Evolutionary conservation across 192 early-diverging fungal genomes (phyloP).

Genomic region (Entomortierella chlamydospora): DNA sequence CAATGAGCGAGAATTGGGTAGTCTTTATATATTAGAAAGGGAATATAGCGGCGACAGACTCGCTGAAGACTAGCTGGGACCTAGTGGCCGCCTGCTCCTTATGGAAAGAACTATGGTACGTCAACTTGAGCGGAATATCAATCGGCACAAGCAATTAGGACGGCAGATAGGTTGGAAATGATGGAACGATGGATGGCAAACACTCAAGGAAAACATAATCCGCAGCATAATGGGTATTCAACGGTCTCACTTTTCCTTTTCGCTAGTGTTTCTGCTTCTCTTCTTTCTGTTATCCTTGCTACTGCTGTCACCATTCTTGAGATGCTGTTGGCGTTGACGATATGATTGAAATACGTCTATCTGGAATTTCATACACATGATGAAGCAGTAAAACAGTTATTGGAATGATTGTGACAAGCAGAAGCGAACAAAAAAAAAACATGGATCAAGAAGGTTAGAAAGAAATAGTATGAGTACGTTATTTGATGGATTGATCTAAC

Average conservation of each 20-base stretch:
- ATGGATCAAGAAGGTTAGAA: background rate
- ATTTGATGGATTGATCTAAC: background rate
- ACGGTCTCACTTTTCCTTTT: background rate
- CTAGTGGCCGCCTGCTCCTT: background rate
- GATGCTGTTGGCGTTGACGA: too few species aligned
- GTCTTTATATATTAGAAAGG: background rate
- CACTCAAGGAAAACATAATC: background rate
- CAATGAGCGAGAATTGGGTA: background rate
- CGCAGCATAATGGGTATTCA: too few species aligned
- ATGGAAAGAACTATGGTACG: too few species aligned
- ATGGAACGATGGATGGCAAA: background rate
- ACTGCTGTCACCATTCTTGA: too few species aligned
- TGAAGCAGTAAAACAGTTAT: background rate
- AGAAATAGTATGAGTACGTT: background rate
- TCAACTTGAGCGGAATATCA: background rate
- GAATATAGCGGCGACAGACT: background rate
- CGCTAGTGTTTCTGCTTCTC: too few species aligned
- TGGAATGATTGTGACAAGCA: too few species aligned
- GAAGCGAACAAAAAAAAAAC: background rate
- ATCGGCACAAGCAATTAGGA: background rate
- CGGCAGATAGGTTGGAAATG: conserved; percentile 4
- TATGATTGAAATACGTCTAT: too few species aligned
- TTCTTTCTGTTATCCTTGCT: too few species aligned
- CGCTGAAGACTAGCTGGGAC: too few species aligned
- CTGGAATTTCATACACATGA: too few species aligned